These are phyloP conservation scores for Pseudogymnoascus sp. DNA, from an alignment of 2,329 filamentous ascomycete genomes.

Conservation along the genomic window DNA sequence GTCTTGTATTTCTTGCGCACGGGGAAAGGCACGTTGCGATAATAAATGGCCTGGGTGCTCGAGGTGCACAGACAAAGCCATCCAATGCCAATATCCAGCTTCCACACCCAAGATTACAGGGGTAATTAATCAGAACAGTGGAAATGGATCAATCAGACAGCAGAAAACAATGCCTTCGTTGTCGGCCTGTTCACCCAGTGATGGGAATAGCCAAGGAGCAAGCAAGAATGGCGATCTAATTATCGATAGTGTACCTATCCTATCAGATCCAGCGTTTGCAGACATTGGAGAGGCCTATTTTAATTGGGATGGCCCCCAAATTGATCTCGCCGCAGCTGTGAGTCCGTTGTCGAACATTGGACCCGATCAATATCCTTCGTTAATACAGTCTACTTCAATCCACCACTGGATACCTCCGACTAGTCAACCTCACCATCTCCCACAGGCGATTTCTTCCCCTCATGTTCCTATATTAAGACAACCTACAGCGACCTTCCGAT, in stretches of 20 bases:
- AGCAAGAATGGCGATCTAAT: constrained; percentile 15
- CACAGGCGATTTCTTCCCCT: constrained; percentile 15
- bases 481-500: constrained; percentile 22
- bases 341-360: constrained; percentile 17
- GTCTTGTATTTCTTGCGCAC: constrained; percentile 34
- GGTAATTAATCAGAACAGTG: constrained; percentile 12
- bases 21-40: constrained; percentile 34
- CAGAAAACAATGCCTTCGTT: constrained; percentile 6
- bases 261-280: constrained; percentile 17
- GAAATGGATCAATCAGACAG: constrained; percentile 11
- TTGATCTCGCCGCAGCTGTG: constrained; percentile 21
- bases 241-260: constrained; percentile 14
- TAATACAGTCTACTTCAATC: constrained; percentile 14
- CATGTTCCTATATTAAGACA: constrained; percentile 22
- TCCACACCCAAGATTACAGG: constrained; percentile 14
- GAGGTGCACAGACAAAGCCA: constrained; percentile 31
- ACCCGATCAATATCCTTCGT: constrained; percentile 15
- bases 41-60: constrained; percentile 32
- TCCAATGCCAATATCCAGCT: constrained; percentile 33
- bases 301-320: constrained; percentile 20
- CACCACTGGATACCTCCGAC: constrained; percentile 16
- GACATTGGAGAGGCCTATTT: constrained; percentile 15
- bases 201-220: constrained; percentile 14
- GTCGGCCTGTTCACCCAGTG: constrained; percentile 4
- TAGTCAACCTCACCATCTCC: constrained; percentile 14